phyloP scores from a whole-genome alignment of 768 basidiomycete species.

The Psilocybe sp. region DNA sequence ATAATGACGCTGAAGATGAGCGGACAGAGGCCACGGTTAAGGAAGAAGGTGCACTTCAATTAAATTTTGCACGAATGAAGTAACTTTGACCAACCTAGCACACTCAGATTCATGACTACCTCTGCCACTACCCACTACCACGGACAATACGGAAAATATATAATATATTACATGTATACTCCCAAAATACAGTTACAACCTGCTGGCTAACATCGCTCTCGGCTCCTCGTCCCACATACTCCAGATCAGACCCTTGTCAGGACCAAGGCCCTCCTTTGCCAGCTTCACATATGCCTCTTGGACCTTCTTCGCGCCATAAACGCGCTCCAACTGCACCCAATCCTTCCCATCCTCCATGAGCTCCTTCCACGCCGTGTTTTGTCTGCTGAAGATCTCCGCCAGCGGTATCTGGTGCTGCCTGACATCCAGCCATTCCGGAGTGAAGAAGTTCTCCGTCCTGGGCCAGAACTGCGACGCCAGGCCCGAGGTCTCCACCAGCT shows the following conservation, averaged over 20 bases:
- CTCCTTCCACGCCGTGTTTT: conserved; percentile 55
- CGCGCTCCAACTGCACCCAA: conserved; percentile 55
- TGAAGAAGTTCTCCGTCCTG: conserved; percentile 57
- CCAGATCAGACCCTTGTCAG: conserved; percentile 60
- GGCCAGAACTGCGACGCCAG: conserved; percentile 28
- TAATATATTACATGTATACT: neutral
- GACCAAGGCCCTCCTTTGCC: conserved; percentile 43
- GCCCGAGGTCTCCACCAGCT: conserved; percentile 19
- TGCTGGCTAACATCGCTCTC: neutral
- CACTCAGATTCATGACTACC: too few species aligned
- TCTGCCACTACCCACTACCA: too few species aligned
- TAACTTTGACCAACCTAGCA: neutral
- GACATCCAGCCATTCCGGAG: conserved; percentile 63
- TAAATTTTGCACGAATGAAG: neutral
- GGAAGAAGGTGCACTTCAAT: neutral
- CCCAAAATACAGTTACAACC: conserved; percentile 5
- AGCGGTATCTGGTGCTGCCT: conserved; percentile 47
- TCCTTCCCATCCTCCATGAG: conserved; percentile 52
- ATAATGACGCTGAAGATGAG: too few species aligned
- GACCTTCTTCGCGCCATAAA: conserved; percentile 46
- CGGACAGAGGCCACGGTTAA: too few species aligned
- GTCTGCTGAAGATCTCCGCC: conserved; percentile 44
- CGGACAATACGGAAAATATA: neutral
- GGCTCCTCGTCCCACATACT: conserved; percentile 52
- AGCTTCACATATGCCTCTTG: conserved; percentile 46